Evolutionary conservation across 2,329 filamentous ascomycete species (phyloP).

Genomic region (Delphinella strobiligena): DNA sequence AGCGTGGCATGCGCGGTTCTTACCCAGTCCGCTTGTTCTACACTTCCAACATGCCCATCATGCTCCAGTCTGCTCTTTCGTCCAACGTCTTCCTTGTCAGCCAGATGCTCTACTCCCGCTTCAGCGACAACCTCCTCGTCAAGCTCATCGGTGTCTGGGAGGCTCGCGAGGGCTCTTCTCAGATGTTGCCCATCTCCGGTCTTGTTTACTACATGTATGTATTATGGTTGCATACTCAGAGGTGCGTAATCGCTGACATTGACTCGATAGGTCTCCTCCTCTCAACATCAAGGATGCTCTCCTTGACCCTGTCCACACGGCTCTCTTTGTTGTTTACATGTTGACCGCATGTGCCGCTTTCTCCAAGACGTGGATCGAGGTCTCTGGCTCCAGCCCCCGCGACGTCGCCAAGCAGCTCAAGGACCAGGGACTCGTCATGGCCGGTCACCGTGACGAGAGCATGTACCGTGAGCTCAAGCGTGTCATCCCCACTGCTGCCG

Average conservation of each 20-base stretch:
- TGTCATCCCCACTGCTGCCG: slow-evolving; percentile 94
- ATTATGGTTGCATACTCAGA: too few relatives aligned
- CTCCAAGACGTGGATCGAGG: slow-evolving; percentile 99
- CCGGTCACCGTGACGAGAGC: slow-evolving; percentile 96
- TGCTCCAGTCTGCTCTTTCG: slow-evolving; percentile 96
- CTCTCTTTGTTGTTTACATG: slow-evolving; percentile 95
- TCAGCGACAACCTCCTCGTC: slow-evolving; percentile 97
- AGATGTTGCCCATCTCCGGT: slow-evolving; percentile 86
- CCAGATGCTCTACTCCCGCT: slow-evolving; percentile 98
- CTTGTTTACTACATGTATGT: slow-evolving; percentile 97
- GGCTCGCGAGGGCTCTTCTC: slow-evolving; percentile 86
- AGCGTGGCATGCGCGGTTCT: slow-evolving; percentile 94
- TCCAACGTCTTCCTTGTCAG: slow-evolving; percentile 99
- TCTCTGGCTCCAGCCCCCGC: slow-evolving; percentile 91
- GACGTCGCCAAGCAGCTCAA: slow-evolving; percentile 99
- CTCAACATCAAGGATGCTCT: slow-evolving; percentile 96
- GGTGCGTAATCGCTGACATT: too few relatives aligned
- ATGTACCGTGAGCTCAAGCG: slow-evolving; percentile 99
- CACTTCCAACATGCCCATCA: slow-evolving; percentile 99
- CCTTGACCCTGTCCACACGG: slow-evolving; percentile 91
- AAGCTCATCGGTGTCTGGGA: slow-evolving; percentile 98
- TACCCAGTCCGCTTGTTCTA: slow-evolving; percentile 99
- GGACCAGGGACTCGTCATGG: slow-evolving; percentile 99
- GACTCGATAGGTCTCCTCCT: slow-evolving; percentile 56
- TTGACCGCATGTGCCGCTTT: slow-evolving; percentile 94